These are phyloP conservation scores for Elsinoe fawcettii DNA, from an alignment of 2,329 filamentous ascomycete species.

Conservation along the genomic window DNA sequence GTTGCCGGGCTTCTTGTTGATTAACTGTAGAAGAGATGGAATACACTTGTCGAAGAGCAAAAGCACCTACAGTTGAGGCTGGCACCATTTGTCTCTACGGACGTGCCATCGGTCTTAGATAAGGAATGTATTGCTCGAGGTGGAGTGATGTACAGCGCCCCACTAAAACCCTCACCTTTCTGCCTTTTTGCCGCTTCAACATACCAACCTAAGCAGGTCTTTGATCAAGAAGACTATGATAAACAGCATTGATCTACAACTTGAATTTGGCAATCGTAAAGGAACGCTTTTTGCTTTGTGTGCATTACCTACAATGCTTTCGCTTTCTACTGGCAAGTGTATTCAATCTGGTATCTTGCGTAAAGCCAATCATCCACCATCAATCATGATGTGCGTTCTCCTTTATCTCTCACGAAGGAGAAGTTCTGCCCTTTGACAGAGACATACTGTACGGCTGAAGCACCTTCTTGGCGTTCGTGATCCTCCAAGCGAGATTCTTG, in stretches of 20 bases:
- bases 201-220: too few species aligned
- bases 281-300: background rate
- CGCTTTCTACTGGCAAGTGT: slow-evolving; percentile 4
- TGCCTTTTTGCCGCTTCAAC: background rate
- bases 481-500: slow-evolving; percentile 82
- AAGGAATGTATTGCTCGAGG: background rate
- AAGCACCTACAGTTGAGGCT: too few species aligned
- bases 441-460: slow-evolving; percentile 54
- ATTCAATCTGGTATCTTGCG: slow-evolving; percentile 2
- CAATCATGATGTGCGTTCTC: background rate
- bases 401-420: slow-evolving; percentile 20
- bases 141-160: too few species aligned
- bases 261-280: background rate
- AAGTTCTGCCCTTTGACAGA: slow-evolving; percentile 31
- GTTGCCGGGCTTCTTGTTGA: too few species aligned
- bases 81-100: too few species aligned
- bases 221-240: too few species aligned
- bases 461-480: slow-evolving; percentile 93
- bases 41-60: too few species aligned
- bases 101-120: background rate
- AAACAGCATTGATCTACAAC: background rate
- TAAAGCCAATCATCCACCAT: background rate
- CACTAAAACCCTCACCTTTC: background rate
- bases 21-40: too few species aligned
- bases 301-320: slow-evolving; percentile 7